A percentile compares a stretch with the other conserved stretches of the same genome.
Conservation (phyloP, 768 basidiomycete species). For the Boletus tomentosulus region DNA sequence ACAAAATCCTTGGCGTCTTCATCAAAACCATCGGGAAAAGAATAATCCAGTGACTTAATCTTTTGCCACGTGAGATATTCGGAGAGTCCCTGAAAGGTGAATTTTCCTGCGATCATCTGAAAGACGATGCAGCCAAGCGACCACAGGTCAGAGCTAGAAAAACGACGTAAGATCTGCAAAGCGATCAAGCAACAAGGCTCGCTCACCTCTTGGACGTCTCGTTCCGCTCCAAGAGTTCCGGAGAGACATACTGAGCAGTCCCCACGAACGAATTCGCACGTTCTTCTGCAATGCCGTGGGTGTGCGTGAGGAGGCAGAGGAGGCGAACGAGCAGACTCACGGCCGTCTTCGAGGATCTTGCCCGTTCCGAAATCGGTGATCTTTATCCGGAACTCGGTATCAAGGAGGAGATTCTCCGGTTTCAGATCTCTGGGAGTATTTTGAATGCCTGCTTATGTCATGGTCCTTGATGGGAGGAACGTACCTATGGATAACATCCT, state of each 20-base stretch:
- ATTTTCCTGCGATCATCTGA: conserved; percentile 88
- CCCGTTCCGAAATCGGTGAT: conserved; percentile 98
- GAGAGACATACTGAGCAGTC: conserved; percentile 85
- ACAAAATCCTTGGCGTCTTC: conserved; percentile 77
- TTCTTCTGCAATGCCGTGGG: conserved; percentile 35
- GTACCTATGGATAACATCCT: conserved; percentile 84
- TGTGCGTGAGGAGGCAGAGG: neutral
- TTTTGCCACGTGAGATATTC: conserved; percentile 96
- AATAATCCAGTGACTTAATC: conserved; percentile 84
- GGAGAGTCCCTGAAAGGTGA: conserved; percentile 87
- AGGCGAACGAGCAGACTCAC: conserved; percentile 34
- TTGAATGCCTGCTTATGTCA: conserved; percentile 11
- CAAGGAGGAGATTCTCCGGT: conserved; percentile 88
- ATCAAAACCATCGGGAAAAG: conserved; percentile 85
- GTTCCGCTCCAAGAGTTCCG: conserved; percentile 72
- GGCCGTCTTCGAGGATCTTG: conserved; percentile 57
- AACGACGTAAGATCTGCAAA: neutral
- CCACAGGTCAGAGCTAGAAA: conserved; percentile 85
- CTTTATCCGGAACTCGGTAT: conserved; percentile 80
- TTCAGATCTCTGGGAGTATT: conserved; percentile 57
- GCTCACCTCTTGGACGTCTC: conserved; percentile 74
- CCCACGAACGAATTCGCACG: conserved; percentile 78
- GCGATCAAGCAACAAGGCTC: neutral
- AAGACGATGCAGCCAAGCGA: conserved; percentile 91
- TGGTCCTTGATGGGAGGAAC: conserved; percentile 7